Percentiles rank a stretch among this genome's conserved stretches.
phyloP scores from a whole-genome alignment of 1,284 basidiomycete species.

The Cerrena zonata region DNA sequence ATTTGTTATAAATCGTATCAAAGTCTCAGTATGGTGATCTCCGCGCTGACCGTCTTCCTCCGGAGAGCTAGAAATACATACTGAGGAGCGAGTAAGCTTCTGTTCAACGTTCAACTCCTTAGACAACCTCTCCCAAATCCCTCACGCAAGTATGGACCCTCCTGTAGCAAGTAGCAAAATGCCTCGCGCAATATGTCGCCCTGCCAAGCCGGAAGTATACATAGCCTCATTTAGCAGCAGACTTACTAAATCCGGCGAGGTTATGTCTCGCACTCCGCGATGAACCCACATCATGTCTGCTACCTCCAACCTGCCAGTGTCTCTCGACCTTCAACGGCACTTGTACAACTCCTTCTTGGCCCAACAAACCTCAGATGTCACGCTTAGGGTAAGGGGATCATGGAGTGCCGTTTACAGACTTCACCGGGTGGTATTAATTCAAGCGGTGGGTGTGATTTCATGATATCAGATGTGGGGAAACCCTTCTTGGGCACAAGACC shows the following conservation, averaged over 20 bases:
- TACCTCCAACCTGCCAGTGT: background rate
- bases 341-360: constrained; percentile 71
- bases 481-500: too few relatives aligned
- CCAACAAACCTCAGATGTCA: constrained; percentile 70
- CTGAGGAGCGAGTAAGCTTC: too few relatives aligned
- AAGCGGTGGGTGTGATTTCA: constrained; percentile 53
- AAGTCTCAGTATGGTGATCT: too few relatives aligned
- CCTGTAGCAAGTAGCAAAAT: too few relatives aligned
- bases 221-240: background rate
- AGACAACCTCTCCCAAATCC: too few relatives aligned
- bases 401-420: constrained; percentile 76
- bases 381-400: constrained; percentile 59
- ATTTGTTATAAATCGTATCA: too few relatives aligned
- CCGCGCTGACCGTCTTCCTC: too few relatives aligned
- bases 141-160: too few relatives aligned
- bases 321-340: constrained; percentile 54
- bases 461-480: too few relatives aligned
- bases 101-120: too few relatives aligned
- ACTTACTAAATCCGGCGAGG: background rate
- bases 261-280: background rate
- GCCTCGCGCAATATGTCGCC: background rate
- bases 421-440: constrained; percentile 80
- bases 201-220: background rate
- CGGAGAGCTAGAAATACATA: too few relatives aligned
- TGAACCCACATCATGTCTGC: background rate